Evolutionary conservation across 352 stramenopile genomes (phyloP), one percentile per base, ranked within the genome.

Genomic region (Globisporangium ultimum): DNA sequence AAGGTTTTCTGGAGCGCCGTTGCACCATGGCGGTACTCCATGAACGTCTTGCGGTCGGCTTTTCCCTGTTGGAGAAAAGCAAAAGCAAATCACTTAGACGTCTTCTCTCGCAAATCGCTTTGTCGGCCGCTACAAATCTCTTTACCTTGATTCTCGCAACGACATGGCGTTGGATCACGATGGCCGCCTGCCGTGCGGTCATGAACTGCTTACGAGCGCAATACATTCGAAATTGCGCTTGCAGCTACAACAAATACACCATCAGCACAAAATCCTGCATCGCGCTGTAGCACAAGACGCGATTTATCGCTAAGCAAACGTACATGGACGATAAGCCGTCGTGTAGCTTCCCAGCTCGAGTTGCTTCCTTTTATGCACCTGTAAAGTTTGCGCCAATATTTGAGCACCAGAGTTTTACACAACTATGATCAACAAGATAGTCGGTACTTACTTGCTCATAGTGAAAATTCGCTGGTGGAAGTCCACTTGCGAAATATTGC

Each of bases 201-300:
- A 71, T 53, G 48, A 76, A 93, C 20, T 65, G 61, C 58, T 89
- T 87, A 18, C 80, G 65, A 21, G 69, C 68, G 21, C 67, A 78
- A 41, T 87, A 89, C 81, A 87, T 87, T 32, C 84, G 78, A 38
- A 84, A 91, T 21, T 85, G 76, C 3, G 70, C 84, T 73, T 93
- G 81, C 11, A 93, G 60, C 84, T 93, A 58, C 18, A 48, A 55
- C n/a, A 18, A 17, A 38, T 24, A 21, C 12, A 15, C 17, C 41
- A 28, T 34, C 18, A 47, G 34, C 12, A 46, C n/a, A 49, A 43
- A 15, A 50, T 45, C 17, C 48, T 51, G 1, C 12, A 11, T 3
- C 17, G 2, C 42, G 18, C 32, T 38, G 12, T 45, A 18, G 40
- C 1, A 45, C 40, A 36, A 10, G 28, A 5, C 40, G 4, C 17